Conservation (phyloP, 2,329 filamentous ascomycete species). For the Ceratocystis albifundus region DNA sequence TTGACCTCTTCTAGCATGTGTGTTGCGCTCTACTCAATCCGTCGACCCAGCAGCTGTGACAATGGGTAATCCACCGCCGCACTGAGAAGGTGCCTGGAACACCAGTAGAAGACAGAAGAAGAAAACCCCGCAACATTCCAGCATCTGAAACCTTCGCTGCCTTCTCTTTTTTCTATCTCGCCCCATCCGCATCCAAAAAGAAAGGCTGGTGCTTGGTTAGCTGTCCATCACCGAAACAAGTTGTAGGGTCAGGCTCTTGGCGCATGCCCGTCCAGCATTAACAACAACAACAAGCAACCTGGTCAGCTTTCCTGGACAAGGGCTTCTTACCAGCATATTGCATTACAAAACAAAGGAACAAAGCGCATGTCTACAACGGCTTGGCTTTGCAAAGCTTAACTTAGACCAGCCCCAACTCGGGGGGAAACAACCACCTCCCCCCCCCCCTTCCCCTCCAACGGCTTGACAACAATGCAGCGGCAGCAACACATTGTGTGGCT, state of each 20-base stretch:
- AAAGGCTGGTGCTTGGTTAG: background rate
- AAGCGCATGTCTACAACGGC: background rate
- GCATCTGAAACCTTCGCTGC: background rate
- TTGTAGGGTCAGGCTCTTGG: background rate
- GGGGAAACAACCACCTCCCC: no score
- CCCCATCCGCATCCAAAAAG: background rate
- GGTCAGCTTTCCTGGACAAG: background rate
- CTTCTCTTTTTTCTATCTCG: background rate
- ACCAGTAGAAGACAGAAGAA: background rate
- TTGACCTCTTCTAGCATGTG: no score
- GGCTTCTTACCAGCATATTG: background rate
- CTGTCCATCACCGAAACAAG: background rate
- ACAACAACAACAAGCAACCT: background rate
- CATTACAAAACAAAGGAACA: background rate
- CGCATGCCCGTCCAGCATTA: background rate
- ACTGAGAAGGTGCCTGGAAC: background rate
- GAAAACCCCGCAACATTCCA: constrained; percentile 2
- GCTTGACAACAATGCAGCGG: background rate
- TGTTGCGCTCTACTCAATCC: no score
- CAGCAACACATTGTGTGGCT: background rate
- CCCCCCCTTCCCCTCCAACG: no score
- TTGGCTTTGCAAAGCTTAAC: background rate
- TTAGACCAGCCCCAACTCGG: background rate
- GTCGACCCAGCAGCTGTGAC: no score
- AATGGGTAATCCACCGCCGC: no score